These are phyloP conservation scores for rapeseed (Brassica napus) DNA, from an alignment of 345 rosid genomes.

Conservation along the genomic window DNA sequence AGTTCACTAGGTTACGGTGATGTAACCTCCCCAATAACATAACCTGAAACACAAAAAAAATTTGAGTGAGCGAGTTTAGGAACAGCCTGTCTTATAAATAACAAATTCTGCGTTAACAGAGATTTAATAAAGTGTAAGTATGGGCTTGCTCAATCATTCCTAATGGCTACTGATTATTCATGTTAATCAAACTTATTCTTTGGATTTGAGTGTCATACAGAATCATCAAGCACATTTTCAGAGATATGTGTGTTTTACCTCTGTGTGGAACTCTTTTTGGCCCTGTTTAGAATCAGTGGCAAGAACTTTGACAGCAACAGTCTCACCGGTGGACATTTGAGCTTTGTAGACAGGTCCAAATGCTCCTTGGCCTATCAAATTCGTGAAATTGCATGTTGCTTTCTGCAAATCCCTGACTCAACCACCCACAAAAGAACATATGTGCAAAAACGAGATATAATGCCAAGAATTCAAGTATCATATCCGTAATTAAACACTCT, in stretches of 20 bases:
- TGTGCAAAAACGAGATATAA: slow-evolving; percentile 3
- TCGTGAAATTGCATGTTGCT: slow-evolving; percentile 87
- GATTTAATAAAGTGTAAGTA: too few relatives aligned
- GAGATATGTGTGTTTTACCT: slow-evolving; percentile 50
- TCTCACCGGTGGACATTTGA: slow-evolving; percentile 87
- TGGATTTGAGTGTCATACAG: not conserved
- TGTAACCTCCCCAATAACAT: slow-evolving; percentile 94
- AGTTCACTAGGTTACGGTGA: slow-evolving; percentile 93
- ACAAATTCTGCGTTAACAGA: too few relatives aligned
- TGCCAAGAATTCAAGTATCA: not conserved
- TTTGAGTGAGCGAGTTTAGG: not conserved
- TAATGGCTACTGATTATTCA: too few relatives aligned
- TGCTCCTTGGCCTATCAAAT: slow-evolving; percentile 77
- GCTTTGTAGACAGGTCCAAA: slow-evolving; percentile 99
- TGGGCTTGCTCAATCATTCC: too few relatives aligned
- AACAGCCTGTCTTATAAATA: not conserved
- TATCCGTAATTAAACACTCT: too few relatives aligned
- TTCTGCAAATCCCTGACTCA: slow-evolving; percentile 86
- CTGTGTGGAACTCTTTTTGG: slow-evolving; percentile 93
- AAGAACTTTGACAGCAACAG: slow-evolving; percentile 89
- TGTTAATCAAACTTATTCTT: slow-evolving; percentile 36
- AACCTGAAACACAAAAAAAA: slow-evolving; percentile 53
- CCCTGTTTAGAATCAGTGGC: slow-evolving; percentile 98
- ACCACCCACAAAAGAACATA: slow-evolving; percentile 10
- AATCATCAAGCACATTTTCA: not conserved